These are phyloP conservation scores for Coemansia sp. DNA, from an alignment of 192 early-diverging fungal species.

Conservation along the genomic window DNA sequence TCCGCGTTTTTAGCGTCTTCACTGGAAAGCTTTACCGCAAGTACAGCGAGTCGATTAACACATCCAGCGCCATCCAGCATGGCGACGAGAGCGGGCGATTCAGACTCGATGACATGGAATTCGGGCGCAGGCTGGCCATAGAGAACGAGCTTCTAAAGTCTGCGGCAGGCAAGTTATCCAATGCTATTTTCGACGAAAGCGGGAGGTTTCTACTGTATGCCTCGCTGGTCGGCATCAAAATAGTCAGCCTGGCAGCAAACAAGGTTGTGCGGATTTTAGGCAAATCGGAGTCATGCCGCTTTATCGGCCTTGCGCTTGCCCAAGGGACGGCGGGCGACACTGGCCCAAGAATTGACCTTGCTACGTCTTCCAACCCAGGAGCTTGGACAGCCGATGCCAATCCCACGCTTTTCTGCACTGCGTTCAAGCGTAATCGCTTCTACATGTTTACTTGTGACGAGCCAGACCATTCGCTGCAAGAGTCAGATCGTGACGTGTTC, in stretches of 20 bases:
- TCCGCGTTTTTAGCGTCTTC: constrained; percentile 79
- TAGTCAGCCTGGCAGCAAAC: constrained; percentile 84
- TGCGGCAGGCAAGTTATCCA: constrained; percentile 60
- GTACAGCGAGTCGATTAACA: constrained; percentile 85
- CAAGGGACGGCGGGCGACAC: constrained; percentile 60
- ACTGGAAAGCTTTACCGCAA: constrained; percentile 86
- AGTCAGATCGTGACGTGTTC: constrained; percentile 85
- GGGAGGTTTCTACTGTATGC: constrained; percentile 86
- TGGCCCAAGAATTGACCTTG: constrained; percentile 28
- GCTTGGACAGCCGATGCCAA: constrained; percentile 65
- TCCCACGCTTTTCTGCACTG: constrained; percentile 88
- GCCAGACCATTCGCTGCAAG: constrained; percentile 60
- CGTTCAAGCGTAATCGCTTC: constrained; percentile 89
- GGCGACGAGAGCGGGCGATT: constrained; percentile 58
- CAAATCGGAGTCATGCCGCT: constrained; percentile 88
- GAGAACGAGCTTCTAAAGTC: constrained; percentile 85
- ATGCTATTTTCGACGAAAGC: constrained; percentile 91
- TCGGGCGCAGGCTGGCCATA: constrained; percentile 85
- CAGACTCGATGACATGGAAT: constrained; percentile 96
- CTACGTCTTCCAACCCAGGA: constrained; percentile 87
- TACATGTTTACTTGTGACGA: constrained; percentile 90
- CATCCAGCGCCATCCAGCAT: constrained; percentile 55
- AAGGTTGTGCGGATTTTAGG: constrained; percentile 82
- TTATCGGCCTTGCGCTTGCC: constrained; percentile 82
- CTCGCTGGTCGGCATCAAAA: constrained; percentile 94